These are phyloP conservation scores for Sistotremastrum niveocremeum DNA, from an alignment of 768 basidiomycete genomes.

Conservation along the genomic window DNA sequence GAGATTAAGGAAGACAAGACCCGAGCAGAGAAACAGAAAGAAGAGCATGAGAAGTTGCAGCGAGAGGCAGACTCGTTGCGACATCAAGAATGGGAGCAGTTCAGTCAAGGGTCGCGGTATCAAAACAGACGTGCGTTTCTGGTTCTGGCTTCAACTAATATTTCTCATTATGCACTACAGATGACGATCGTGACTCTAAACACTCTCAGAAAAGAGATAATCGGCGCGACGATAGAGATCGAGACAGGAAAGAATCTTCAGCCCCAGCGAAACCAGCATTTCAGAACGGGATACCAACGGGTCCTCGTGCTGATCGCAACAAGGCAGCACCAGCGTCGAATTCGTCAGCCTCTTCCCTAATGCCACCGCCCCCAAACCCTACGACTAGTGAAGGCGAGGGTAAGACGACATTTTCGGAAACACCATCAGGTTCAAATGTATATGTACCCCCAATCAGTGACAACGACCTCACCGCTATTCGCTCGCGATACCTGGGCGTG, in stretches of 20 bases:
- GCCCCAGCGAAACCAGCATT: slow-evolving; percentile 20
- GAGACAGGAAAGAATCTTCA: slow-evolving; percentile 21
- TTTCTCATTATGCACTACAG: slow-evolving; percentile 11
- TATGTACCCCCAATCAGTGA: slow-evolving; percentile 62
- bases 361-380: slow-evolving; percentile 35
- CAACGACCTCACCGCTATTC: slow-evolving; percentile 67
- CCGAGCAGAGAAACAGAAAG: slow-evolving; percentile 43
- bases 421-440: slow-evolving; percentile 1
- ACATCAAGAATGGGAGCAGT: slow-evolving; percentile 31
- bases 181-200: slow-evolving; percentile 24
- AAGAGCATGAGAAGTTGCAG: slow-evolving; percentile 63
- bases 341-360: slow-evolving; percentile 23
- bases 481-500: slow-evolving; percentile 88
- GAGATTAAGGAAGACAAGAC: slow-evolving; percentile 68
- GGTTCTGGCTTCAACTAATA: slow-evolving; percentile 9
- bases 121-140: slow-evolving; percentile 31
- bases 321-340: slow-evolving; percentile 26
- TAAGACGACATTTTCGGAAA: background rate
- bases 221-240: slow-evolving; percentile 28
- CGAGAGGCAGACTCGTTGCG: slow-evolving; percentile 56
- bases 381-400: background rate
- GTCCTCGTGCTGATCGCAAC: slow-evolving; percentile 63
- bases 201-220: slow-evolving; percentile 26
- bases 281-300: slow-evolving; percentile 63
- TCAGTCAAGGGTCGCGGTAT: slow-evolving; percentile 21